A percentile compares a stretch with the other conserved stretches of the same genome.
phyloP scores from a whole-genome alignment of 805 yeast species.

The Saturnispora saitoi region DNA sequence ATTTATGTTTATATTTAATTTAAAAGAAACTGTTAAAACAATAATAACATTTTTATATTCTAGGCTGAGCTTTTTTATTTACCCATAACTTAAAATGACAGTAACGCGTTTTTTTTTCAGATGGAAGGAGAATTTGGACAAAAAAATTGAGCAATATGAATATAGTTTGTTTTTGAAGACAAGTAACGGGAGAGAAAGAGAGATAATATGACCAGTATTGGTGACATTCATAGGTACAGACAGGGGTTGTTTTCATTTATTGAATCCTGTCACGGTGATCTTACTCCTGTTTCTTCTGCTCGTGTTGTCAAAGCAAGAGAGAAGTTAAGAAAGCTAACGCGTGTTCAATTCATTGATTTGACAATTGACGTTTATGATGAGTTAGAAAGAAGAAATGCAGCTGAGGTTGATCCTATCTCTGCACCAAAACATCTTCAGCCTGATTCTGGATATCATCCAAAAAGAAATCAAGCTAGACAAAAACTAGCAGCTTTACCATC shows the following conservation, averaged over 20 bases:
- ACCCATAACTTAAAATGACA: not conserved
- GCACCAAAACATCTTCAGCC: constrained; percentile 29
- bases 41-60: too few species aligned
- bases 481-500: constrained; percentile 80
- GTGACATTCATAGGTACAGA: constrained; percentile 7
- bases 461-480: constrained; percentile 91
- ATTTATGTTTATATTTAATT: not conserved
- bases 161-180: not conserved
- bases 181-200: not conserved
- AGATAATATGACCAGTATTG: constrained; percentile 7
- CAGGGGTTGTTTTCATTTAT: constrained; percentile 42
- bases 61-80: not conserved
- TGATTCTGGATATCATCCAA: constrained; percentile 69
- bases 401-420: not conserved
- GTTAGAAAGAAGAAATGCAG: constrained; percentile 59
- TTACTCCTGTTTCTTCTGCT: constrained; percentile 37
- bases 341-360: constrained; percentile 78
- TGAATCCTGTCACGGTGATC: constrained; percentile 39
- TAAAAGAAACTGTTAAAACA: not conserved
- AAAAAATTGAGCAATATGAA: not conserved
- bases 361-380: constrained; percentile 95
- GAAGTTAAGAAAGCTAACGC: constrained; percentile 71
- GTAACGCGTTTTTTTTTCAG: not conserved
- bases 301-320: constrained; percentile 78
- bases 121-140: not conserved